Base-by-base conservation (phyloP, 2,329 filamentous ascomycete genomes). In the Malbranchea zuffiana region DNA sequence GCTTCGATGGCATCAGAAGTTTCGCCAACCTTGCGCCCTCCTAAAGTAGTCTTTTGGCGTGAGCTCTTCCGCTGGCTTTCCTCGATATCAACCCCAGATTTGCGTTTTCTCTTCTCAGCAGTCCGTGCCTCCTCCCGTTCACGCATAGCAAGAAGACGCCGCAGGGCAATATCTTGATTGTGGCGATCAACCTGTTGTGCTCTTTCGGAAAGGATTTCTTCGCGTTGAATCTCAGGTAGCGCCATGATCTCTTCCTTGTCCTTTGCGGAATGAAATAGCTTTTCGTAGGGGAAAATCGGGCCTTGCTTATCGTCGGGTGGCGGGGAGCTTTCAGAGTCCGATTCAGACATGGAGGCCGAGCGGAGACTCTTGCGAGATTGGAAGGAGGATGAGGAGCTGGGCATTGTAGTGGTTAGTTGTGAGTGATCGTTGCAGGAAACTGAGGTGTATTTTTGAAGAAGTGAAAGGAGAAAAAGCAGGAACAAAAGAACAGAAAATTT, bases 261-360 rank as follows among this genome's bases (percentile, higher is more conserved):
- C 25, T 75, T 70, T 29, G 76, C 69, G 47, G 75, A 82, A 50
- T 75, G 72, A 57, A 84, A 90, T 52, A 90, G 78, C 49, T 88
- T 87, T 47, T 98, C 90, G 44, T 94, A 73, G 0, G 88, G 86
- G 54, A 92, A 77, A 51, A 58, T 80, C 67, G 52, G 79, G 4
- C 62, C 59, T 35, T 65, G 60, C 26, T 63, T 61, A 16, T 53
- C 62, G 37, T 62, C 62, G 17, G 50, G 54, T 18, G 52, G 51
- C 35, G 71, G 63, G 37, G 69, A 62, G 40, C 68, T 65, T 47
- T 82, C 78, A 16, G 82, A 84, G 46, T 85, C 80, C 30, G 82
- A 90, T 57, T 90, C 83, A 42, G 88, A 85, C 85, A 94, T 93
- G 15, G 83, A 80, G 15, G 79, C 86, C 7, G 86, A 93, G 51